A percentile compares a stretch with the other conserved stretches of the same genome.
These are phyloP conservation scores for Clavispora phyllophila DNA, from an alignment of 805 yeast species.

Conservation along the genomic window DNA sequence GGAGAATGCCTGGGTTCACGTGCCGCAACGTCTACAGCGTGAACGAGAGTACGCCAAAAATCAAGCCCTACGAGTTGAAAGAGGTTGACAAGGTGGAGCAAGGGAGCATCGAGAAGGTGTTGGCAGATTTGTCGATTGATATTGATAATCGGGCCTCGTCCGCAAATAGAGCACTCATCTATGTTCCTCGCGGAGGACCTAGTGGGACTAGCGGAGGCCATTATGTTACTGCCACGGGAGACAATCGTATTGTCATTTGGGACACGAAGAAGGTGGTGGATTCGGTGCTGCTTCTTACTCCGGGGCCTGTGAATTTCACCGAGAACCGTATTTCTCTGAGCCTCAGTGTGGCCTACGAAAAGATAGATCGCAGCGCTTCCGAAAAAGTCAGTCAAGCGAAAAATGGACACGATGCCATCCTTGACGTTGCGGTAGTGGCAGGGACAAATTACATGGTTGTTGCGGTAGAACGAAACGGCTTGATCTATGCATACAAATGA, in stretches of 20 bases:
- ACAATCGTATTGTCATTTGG: conserved; percentile 27
- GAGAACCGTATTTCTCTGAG: conserved; percentile 10
- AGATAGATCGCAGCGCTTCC: background rate
- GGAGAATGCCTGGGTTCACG: conserved; percentile 67
- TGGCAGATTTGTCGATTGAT: conserved; percentile 16
- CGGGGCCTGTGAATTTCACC: conserved; percentile 5
- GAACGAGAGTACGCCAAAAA: conserved; percentile 14
- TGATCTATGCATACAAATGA: conserved; percentile 52
- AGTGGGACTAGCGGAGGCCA: conserved; percentile 4
- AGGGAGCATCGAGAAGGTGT: conserved; percentile 14
- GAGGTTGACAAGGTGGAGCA: conserved; percentile 17
- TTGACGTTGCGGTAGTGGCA: conserved; percentile 41
- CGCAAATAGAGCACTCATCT: conserved; percentile 6
- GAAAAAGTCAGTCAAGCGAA: conserved; percentile 4
- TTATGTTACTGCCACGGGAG: conserved; percentile 24
- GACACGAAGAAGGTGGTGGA: conserved; percentile 13
- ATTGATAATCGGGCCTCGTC: conserved; percentile 9
- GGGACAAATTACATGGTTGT: conserved; percentile 57
- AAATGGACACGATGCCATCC: conserved; percentile 48
- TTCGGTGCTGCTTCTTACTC: conserved; percentile 4
- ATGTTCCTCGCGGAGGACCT: background rate
- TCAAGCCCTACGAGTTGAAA: conserved; percentile 20
- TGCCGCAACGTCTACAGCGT: conserved; percentile 40
- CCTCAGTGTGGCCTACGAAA: conserved; percentile 14
- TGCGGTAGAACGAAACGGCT: conserved; percentile 65